Base-by-base conservation (phyloP, 2,329 filamentous ascomycete genomes). In the Pseudogymnoascus sp. region DNA sequence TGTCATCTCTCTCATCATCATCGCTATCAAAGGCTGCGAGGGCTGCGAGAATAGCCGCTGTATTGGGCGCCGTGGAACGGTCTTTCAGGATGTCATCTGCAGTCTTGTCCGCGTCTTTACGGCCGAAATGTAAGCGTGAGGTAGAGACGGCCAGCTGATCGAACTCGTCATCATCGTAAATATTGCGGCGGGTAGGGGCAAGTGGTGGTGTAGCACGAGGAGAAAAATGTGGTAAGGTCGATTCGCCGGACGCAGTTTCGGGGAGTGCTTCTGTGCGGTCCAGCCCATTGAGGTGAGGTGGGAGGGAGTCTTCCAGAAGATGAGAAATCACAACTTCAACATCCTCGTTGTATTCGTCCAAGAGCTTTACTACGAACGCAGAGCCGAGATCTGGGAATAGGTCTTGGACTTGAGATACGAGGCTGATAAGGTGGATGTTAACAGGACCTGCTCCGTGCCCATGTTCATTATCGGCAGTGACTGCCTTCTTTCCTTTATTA, bases 1-100 rank as follows among this genome's bases (percentile, higher is more conserved):
- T 98, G 74, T 99, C 95, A 75, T 99, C 95, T 37, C 92, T 85
- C 77, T 99, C 95, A 74, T 99, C 95, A 69, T 98, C 95, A 70
- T 98, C 93, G 0, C 88, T 89, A 77, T 98, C 93, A 69, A 98
- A 97, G 0, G 89, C 84, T 14, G 92, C 91, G 2, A 98, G 84
- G 0, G 93, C 93, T 2, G 93, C 90, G 23, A 96, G 79, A 69
- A 97, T 96, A 10, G 92, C 89, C 0, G 92, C 90, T 77, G 96
- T 96, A 70, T 87, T 87, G 1, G 88, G 85, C 3, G 87, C 85
- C 1, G 78, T 78, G 19, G 83, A 81, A 61, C 83, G 83, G 71
- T 92, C 87, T 60, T 83, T 78, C 6, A 93, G 82, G 14, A 93
- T 77, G 60, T 85, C 83, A 72, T 93, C 90, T n/a, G 90, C 88